Conservation (phyloP, 768 basidiomycete species). For the Suillus sp. region DNA sequence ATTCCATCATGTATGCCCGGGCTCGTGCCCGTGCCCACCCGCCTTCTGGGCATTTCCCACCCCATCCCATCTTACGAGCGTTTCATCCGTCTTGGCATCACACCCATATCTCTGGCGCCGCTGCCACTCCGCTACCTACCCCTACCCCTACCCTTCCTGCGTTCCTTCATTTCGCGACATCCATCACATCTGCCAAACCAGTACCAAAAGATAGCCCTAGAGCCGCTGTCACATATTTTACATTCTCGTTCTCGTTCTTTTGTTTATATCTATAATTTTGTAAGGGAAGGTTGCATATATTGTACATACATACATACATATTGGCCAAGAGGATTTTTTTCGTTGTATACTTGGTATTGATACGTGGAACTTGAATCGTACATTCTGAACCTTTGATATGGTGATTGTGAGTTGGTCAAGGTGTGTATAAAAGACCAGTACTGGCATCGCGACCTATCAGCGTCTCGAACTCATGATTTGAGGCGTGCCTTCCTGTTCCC, state of each 20-base stretch:
- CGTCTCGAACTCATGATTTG: background rate
- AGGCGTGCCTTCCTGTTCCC: background rate
- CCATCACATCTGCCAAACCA: background rate
- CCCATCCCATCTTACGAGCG: background rate
- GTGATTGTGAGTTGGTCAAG: too few relatives aligned
- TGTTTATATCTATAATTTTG: background rate
- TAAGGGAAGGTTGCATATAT: background rate
- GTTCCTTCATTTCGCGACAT: background rate
- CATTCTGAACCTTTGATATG: too few relatives aligned
- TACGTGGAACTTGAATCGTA: background rate
- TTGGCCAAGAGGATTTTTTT: background rate
- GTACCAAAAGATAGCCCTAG: background rate
- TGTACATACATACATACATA: background rate
- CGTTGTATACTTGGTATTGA: background rate
- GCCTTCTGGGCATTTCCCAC: background rate
- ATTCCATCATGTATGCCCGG: background rate
- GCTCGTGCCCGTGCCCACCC: background rate
- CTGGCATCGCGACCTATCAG: background rate
- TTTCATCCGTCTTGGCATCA: background rate
- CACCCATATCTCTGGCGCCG: background rate
- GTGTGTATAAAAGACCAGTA: background rate
- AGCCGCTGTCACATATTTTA: conserved; percentile 6
- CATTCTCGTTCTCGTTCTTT: background rate
- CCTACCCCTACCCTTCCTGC: background rate
- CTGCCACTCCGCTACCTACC: background rate